Evolutionary conservation across 176 grass and related monocot genomes (phyloP).

Genomic region (Oryza punctata): DNA sequence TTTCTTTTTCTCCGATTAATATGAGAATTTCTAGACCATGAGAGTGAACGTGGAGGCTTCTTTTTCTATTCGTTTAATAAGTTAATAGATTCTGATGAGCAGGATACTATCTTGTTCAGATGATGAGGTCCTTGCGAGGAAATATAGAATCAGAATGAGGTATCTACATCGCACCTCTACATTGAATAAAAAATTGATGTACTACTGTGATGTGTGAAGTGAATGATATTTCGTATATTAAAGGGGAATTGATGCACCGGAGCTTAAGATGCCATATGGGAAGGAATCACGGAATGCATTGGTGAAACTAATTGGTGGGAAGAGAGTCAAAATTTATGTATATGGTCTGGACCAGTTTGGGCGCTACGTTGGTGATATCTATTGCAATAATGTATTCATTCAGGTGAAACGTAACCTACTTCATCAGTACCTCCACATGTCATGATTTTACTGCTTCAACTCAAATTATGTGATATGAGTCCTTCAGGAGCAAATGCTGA

Average conservation of each 20-base stretch:
- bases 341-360: conserved; percentile 56
- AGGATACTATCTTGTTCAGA: conserved; percentile 41
- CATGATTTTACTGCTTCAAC: conserved; percentile 9
- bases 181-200: neutral
- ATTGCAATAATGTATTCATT: conserved; percentile 60
- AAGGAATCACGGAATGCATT: conserved; percentile 57
- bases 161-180: conserved; percentile 23
- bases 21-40: too few relatives aligned
- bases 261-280: conserved; percentile 55
- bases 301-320: conserved; percentile 53
- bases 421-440: neutral
- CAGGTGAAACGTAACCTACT: conserved; percentile 41
- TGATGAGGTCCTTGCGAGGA: conserved; percentile 49
- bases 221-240: conserved; percentile 12
- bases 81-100: conserved; percentile 24
- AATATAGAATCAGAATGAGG: conserved; percentile 78
- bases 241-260: conserved; percentile 75
- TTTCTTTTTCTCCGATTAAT: too few relatives aligned
- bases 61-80: too few relatives aligned
- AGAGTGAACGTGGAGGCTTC: too few relatives aligned
- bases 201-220: neutral
- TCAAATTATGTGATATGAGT: neutral
- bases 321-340: conserved; percentile 51
- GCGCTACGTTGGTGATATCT: conserved; percentile 55
- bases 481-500: conserved; percentile 48